Conservation (phyloP, 2,329 filamentous ascomycete genomes). For the Dactylellina sp. region DNA sequence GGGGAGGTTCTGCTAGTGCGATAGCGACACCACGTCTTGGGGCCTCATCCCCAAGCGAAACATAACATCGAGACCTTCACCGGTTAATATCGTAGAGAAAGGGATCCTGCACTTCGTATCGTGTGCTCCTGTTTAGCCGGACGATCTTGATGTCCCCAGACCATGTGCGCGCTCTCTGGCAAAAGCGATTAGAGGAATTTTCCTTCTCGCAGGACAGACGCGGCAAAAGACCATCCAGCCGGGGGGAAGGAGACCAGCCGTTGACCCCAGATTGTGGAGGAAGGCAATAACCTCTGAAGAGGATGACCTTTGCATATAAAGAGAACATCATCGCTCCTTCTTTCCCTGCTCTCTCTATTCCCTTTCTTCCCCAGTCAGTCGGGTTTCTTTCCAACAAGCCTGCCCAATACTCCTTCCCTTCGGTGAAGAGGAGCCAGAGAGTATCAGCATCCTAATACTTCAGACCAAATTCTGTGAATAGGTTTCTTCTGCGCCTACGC, state of each 20-base stretch:
- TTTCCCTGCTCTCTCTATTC: constrained; percentile 37
- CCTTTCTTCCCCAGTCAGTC: constrained; percentile 43
- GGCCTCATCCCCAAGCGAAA: constrained; percentile 24
- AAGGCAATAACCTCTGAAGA: constrained; percentile 36
- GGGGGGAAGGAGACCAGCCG: not conserved
- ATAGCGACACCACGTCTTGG: constrained; percentile 11
- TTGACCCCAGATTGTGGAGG: not conserved
- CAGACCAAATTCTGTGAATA: constrained; percentile 47
- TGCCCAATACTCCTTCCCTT: constrained; percentile 51
- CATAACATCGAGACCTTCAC: constrained; percentile 2
- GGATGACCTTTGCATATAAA: constrained; percentile 47
- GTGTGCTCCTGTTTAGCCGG: constrained; percentile 49
- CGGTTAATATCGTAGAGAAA: constrained; percentile 26
- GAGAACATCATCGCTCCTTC: constrained; percentile 44
- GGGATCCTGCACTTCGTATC: constrained; percentile 50
- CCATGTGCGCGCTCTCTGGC: constrained; percentile 42
- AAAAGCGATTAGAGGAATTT: constrained; percentile 3
- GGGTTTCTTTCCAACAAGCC: constrained; percentile 51
- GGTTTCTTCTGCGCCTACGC: constrained; percentile 45
- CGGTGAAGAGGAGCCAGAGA: constrained; percentile 46
- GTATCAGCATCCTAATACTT: constrained; percentile 38
- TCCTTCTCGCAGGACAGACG: constrained; percentile 23
- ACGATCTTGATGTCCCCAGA: constrained; percentile 54
- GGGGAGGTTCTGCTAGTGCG: constrained; percentile 15
- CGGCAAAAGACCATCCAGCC: constrained; percentile 29